These are phyloP conservation scores for Cetraspora pellucida DNA, from an alignment of 192 early-diverging fungal genomes.

Conservation along the genomic window DNA sequence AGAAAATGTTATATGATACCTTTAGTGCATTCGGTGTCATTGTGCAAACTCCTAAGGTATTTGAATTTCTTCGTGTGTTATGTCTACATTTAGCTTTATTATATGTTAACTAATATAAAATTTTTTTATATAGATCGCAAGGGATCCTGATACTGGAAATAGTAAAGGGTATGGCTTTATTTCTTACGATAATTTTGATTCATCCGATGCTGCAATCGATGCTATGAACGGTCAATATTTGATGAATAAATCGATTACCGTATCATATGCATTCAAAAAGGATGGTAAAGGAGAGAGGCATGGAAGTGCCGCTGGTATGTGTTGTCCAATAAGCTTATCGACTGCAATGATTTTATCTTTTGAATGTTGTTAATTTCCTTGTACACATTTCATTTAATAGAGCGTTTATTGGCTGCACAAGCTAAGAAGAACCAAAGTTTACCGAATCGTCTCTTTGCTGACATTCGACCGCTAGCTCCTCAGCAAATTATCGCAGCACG, in stretches of 20 bases:
- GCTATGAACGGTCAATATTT: slow-evolving; percentile 98
- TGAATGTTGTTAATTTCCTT: not conserved
- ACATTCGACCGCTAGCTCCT: slow-evolving; percentile 42
- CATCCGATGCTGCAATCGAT: slow-evolving; percentile 95
- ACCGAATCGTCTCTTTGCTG: slow-evolving; percentile 75
- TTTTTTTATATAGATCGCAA: slow-evolving; percentile 56
- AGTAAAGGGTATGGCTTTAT: slow-evolving; percentile 95
- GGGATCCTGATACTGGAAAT: slow-evolving; percentile 83
- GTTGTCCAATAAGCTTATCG: slow-evolving; percentile 3
- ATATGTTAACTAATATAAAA: not conserved
- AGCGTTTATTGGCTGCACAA: slow-evolving; percentile 89
- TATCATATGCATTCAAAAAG: slow-evolving; percentile 96
- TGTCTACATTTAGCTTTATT: not conserved
- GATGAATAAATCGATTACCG: slow-evolving; percentile 89
- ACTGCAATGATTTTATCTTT: not conserved
- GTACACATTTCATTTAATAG: slow-evolving; percentile 44
- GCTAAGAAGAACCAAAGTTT: slow-evolving; percentile 77
- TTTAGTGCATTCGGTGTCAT: slow-evolving; percentile 94
- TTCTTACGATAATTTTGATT: slow-evolving; percentile 90
- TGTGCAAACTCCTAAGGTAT: slow-evolving; percentile 78
- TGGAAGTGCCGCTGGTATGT: slow-evolving; percentile 83
- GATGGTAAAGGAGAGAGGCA: slow-evolving; percentile 98
- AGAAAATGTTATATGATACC: slow-evolving; percentile 90
- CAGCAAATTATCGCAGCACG: slow-evolving; percentile 2
- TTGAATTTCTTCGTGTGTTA: not conserved